Percentiles rank a stretch among this genome's conserved stretches.
Conservation (phyloP, 441 rosid genomes). For the Pelargonium cotyledonis region DNA sequence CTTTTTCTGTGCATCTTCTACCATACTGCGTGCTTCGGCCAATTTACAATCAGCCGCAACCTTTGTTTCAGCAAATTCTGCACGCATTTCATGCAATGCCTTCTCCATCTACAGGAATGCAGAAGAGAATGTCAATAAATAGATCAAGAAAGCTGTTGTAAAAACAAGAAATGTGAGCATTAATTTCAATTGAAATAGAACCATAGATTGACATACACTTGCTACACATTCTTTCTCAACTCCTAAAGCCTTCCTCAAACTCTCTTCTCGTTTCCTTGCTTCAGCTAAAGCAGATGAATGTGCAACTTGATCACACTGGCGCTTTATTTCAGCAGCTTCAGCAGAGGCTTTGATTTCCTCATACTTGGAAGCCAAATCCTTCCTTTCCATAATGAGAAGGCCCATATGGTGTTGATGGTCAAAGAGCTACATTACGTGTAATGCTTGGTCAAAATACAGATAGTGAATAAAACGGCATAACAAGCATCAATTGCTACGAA, state of each 20-base stretch:
- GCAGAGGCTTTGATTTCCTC: constrained; percentile 63
- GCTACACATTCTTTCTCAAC: constrained; percentile 75
- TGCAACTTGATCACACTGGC: constrained; percentile 56
- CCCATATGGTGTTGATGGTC: constrained; percentile 97
- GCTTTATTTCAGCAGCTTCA: constrained; percentile 52
- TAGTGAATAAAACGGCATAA: background rate
- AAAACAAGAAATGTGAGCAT: background rate
- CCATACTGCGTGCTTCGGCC: constrained; percentile 59
- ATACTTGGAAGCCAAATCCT: constrained; percentile 45
- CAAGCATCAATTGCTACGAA: no score
- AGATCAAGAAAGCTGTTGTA: constrained; percentile 6
- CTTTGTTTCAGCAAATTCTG: constrained; percentile 83
- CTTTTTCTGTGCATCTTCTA: constrained; percentile 68
- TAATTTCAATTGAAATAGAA: constrained; percentile 9
- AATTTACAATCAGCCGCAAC: constrained; percentile 64
- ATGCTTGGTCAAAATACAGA: background rate
- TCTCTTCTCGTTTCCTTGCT: constrained; percentile 72
- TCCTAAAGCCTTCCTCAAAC: constrained; percentile 73
- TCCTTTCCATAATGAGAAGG: constrained; percentile 71
- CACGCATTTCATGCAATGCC: constrained; percentile 90
- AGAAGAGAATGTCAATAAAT: constrained; percentile 15
- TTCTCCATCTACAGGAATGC: constrained; percentile 63
- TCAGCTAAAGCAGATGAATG: constrained; percentile 58
- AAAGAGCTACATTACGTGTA: constrained; percentile 45
- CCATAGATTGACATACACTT: constrained; percentile 48